Percentiles rank a stretch among this genome's conserved stretches.
Evolutionary conservation across 352 stramenopile genomes (phyloP).

Genomic region (Pythium dissimile): DNA sequence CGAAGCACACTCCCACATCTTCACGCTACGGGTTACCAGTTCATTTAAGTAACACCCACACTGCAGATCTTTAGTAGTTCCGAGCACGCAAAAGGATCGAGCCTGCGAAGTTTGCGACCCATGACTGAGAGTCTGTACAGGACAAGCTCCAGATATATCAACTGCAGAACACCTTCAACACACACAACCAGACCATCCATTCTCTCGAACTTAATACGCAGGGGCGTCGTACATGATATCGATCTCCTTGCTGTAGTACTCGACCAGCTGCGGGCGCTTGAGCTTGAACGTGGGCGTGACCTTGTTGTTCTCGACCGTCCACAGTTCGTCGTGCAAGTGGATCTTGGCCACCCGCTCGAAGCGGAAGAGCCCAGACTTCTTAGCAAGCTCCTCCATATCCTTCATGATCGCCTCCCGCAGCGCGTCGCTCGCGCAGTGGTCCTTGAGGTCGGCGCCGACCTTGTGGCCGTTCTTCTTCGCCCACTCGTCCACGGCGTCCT

Average conservation of each 20-base stretch:
- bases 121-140: too few relatives aligned
- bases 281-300: constrained; percentile 97
- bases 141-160: too few relatives aligned
- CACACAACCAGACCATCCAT: neutral
- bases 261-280: constrained; percentile 89
- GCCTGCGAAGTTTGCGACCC: too few relatives aligned
- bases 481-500: constrained; percentile 83
- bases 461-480: constrained; percentile 42
- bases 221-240: constrained; percentile 64
- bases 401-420: constrained; percentile 61
- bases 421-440: constrained; percentile 25
- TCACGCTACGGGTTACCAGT: too few relatives aligned
- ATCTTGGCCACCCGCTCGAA: constrained; percentile 92
- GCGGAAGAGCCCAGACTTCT: constrained; percentile 74
- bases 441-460: constrained; percentile 20
- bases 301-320: constrained; percentile 90
- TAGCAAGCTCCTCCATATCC: constrained; percentile 69
- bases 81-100: too few relatives aligned
- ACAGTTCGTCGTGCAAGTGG: constrained; percentile 81
- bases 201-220: constrained; percentile 1
- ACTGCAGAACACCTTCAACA: neutral
- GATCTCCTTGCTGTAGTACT: constrained; percentile 83
- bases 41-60: too few relatives aligned
- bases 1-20: too few relatives aligned
- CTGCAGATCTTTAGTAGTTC: too few relatives aligned